phyloP scores from a whole-genome alignment of 495 filamentous ascomycete genomes.

The Lasiosphaeria ovina region DNA sequence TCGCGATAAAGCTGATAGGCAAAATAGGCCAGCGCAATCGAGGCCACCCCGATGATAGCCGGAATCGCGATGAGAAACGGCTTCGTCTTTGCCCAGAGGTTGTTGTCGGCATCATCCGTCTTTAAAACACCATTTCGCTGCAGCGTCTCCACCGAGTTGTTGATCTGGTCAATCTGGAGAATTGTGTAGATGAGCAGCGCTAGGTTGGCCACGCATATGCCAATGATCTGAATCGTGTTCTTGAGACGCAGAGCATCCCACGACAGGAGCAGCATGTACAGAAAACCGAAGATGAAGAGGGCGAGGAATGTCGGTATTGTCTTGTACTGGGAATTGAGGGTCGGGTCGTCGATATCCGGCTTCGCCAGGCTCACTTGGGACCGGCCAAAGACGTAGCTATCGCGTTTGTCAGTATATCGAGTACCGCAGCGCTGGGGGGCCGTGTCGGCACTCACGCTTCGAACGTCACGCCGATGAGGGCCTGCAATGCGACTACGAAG shows the following conservation, averaged over 20 bases:
- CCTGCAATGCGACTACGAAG: conserved; percentile 69
- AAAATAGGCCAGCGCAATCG: conserved; percentile 67
- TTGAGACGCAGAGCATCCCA: conserved; percentile 92
- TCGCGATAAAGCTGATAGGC: conserved; percentile 97
- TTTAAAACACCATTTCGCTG: conserved; percentile 27
- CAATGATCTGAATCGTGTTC: conserved; percentile 98
- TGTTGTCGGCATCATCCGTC: conserved; percentile 33
- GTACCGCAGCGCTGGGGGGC: not conserved
- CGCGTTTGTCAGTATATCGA: not conserved
- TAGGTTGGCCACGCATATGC: conserved; percentile 86
- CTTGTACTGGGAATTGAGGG: conserved; percentile 49
- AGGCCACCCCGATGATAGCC: conserved; percentile 73
- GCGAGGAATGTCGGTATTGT: conserved; percentile 88
- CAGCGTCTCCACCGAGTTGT: conserved; percentile 61
- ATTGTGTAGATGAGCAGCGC: conserved; percentile 88
- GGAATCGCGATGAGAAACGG: conserved; percentile 85
- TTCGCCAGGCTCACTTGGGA: conserved; percentile 56
- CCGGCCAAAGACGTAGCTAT: conserved; percentile 69
- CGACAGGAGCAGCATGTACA: conserved; percentile 84
- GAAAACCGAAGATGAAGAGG: conserved; percentile 94
- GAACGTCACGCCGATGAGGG: conserved; percentile 71
- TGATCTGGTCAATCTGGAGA: conserved; percentile 86
- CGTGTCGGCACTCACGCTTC: conserved; percentile 66
- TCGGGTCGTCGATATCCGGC: conserved; percentile 8
- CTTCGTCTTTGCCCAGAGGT: conserved; percentile 64